Evolutionary conservation across 257 asterid genomes (phyloP).

Genomic region (Primulina huaijiensis): DNA sequence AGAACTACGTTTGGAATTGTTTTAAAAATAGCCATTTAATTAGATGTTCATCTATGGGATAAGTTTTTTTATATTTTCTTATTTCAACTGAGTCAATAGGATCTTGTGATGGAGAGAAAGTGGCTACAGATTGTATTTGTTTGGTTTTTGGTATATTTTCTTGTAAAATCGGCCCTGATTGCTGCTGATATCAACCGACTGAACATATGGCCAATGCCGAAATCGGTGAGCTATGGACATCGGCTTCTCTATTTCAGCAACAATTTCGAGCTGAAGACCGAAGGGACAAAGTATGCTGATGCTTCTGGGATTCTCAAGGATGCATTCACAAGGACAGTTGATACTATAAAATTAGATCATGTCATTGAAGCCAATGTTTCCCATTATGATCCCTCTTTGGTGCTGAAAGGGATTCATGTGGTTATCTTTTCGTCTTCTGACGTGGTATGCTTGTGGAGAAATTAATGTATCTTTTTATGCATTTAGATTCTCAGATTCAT

Average conservation of each 20-base stretch:
- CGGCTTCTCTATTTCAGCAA: slow-evolving; percentile 48
- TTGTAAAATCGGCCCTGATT: slow-evolving; percentile 33
- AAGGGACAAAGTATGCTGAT: slow-evolving; percentile 67
- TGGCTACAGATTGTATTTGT: slow-evolving; percentile 24
- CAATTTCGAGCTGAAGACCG: slow-evolving; percentile 61
- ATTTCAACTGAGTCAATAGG: slow-evolving; percentile 28
- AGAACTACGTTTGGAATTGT: not conserved
- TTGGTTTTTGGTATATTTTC: slow-evolving; percentile 33
- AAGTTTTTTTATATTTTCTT: slow-evolving; percentile 5
- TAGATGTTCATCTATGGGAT: slow-evolving; percentile 7
- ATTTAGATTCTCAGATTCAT: not conserved
- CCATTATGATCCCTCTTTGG: slow-evolving; percentile 37
- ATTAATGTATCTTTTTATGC: not conserved
- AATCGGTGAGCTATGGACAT: slow-evolving; percentile 56
- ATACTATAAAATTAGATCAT: slow-evolving; percentile 48
- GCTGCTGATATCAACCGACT: slow-evolving; percentile 37
- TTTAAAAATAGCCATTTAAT: not conserved
- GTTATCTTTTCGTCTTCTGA: slow-evolving; percentile 62
- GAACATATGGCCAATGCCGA: slow-evolving; percentile 95
- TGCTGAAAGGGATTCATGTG: slow-evolving; percentile 68
- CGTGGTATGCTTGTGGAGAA: slow-evolving; percentile 40
- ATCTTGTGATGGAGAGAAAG: slow-evolving; percentile 34
- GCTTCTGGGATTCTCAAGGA: slow-evolving; percentile 73
- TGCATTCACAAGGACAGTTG: slow-evolving; percentile 53
- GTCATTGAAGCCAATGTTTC: slow-evolving; percentile 47